Evolutionary conservation across 768 basidiomycete species (phyloP).

Genomic region (Nidularia sp.): DNA sequence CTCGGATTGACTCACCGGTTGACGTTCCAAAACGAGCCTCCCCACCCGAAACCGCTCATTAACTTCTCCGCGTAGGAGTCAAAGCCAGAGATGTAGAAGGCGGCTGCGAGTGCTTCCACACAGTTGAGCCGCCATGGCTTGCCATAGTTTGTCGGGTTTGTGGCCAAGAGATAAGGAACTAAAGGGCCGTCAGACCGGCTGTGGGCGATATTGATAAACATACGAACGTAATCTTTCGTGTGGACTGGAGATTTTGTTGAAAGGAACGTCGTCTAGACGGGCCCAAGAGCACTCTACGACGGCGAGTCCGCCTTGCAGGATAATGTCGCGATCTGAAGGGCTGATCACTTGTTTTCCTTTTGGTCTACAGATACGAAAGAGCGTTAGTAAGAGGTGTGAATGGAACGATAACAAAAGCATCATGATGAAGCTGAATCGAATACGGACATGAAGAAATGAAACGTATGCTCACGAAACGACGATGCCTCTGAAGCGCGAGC

Average conservation of each 20-base stretch:
- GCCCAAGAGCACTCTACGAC: conserved; percentile 99
- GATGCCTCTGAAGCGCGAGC: conserved; percentile 83
- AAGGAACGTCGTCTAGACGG: conserved; percentile 90
- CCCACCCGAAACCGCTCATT: conserved; percentile 87
- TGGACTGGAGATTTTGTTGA: conserved; percentile 88
- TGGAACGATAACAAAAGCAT: conserved; percentile 1
- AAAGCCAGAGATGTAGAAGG: conserved; percentile 92
- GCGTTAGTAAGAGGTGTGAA: conserved; percentile 1
- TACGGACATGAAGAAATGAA: conserved; percentile 1
- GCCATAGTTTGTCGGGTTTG: conserved; percentile 97
- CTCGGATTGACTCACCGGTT: conserved; percentile 50
- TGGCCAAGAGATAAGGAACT: conserved; percentile 96
- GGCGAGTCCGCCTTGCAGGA: conserved; percentile 73
- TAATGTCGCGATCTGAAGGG: conserved; percentile 79
- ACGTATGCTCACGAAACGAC: conserved; percentile 79
- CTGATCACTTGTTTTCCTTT: conserved; percentile 77
- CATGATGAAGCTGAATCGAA: not conserved
- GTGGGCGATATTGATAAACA: not conserved
- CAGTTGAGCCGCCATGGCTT: conserved; percentile 96
- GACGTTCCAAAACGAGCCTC: conserved; percentile 79
- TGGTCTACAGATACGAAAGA: conserved; percentile 47
- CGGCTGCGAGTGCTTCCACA: conserved; percentile 90
- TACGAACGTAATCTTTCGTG: conserved; percentile 84
- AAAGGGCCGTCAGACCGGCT: not conserved
- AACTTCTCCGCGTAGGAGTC: conserved; percentile 75